phyloP scores from a whole-genome alignment of 1,284 basidiomycete species.

The Cutaneotrichosporon sp. region DNA sequence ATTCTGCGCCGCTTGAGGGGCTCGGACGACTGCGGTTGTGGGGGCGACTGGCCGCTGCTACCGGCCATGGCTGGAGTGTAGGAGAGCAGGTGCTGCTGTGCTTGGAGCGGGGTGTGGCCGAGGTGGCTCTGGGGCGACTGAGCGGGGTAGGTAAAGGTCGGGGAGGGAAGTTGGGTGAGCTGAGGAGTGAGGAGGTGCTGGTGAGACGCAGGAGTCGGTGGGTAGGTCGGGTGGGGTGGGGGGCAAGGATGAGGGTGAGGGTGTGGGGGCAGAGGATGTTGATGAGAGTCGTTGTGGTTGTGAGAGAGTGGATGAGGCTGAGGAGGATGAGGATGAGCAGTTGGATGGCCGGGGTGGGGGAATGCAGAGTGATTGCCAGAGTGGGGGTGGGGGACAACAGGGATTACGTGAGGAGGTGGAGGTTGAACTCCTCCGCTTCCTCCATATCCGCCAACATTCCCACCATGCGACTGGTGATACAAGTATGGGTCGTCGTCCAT shows the following conservation, averaged over 20 bases:
- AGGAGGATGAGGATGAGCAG: neutral
- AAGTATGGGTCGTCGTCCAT: neutral
- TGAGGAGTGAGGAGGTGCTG: neutral
- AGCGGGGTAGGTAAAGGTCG: neutral
- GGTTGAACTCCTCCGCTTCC: neutral
- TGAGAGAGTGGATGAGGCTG: neutral
- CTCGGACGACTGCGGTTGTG: constrained; percentile 14
- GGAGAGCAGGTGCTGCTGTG: neutral
- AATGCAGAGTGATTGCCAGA: neutral
- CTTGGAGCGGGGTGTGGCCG: neutral
- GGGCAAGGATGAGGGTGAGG: neutral
- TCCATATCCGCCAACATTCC: neutral
- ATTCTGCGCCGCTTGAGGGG: constrained; percentile 15
- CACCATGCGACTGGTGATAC: neutral
- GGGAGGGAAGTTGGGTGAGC: neutral
- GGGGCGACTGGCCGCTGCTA: neutral
- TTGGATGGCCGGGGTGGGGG: neutral
- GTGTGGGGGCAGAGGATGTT: neutral
- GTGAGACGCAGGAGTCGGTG: neutral
- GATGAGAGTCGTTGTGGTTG: neutral
- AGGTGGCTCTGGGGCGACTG: neutral
- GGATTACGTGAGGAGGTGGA: neutral
- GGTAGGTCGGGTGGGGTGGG: neutral
- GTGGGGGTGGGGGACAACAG: neutral
- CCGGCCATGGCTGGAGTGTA: neutral